Evolutionary conservation across 2,329 filamentous ascomycete species (phyloP).

Genomic region (Colletotrichum scovillei): DNA sequence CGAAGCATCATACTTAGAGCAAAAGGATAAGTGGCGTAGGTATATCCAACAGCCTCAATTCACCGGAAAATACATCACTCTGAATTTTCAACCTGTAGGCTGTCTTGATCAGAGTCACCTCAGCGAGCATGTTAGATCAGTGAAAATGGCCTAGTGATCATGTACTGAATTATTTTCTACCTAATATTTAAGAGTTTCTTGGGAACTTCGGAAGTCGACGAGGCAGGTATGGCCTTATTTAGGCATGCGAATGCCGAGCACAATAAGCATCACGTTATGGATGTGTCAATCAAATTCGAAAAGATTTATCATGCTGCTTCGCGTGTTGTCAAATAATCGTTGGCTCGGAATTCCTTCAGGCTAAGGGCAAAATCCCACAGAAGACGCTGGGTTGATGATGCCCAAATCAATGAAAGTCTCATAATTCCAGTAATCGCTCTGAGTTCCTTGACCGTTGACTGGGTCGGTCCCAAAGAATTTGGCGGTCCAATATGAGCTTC

Average conservation of each 20-base stretch:
- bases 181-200: too few species aligned
- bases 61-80: too few species aligned
- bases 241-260: background rate
- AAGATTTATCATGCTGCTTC: background rate
- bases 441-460: background rate
- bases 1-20: background rate
- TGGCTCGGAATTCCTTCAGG: background rate
- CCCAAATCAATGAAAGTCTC: conserved; percentile 6
- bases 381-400: conserved; percentile 1
- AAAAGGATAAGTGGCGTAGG: background rate
- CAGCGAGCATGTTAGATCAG: too few species aligned
- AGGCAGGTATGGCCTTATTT: too few species aligned
- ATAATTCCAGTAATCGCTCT: conserved; percentile 23
- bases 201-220: too few species aligned
- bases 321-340: background rate
- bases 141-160: too few species aligned
- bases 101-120: too few species aligned
- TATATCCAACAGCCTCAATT: too few species aligned
- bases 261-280: background rate
- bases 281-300: background rate
- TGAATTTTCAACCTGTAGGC: too few species aligned
- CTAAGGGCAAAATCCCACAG: background rate
- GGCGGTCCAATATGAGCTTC: background rate
- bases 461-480: background rate
- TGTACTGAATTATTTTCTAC: too few species aligned